Base-by-base conservation (phyloP, 805 yeast genomes). In the Clavispora carvajalis region DNA sequence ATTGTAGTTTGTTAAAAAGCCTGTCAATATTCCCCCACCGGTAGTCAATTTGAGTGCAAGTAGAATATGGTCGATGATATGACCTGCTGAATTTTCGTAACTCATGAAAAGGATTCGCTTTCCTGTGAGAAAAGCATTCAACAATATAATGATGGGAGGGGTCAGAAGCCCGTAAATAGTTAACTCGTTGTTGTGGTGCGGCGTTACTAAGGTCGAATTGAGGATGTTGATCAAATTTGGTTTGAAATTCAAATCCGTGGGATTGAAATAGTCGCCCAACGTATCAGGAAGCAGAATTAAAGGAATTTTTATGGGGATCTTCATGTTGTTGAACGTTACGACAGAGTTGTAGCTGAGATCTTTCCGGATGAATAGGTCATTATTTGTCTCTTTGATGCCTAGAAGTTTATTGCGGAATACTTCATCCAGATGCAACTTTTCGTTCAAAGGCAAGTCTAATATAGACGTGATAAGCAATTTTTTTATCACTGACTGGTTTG, bases 111-210 rank as follows among this genome's bases (percentile, higher is more conserved):
- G 40, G 54, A 71, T 49, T 60, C 55, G 46, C 58, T 65, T 54
- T 43, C 74, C 65, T 34, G 73, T 54, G 48, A 69, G 51, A 44
- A 67, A 41, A 37, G 72, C 59, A 56, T 65, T 58, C 43, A 64
- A 57, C 43, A 65, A 40, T 33, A 69, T 44, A 51, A 61, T 55
- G 34, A 62, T 47, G 43, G 71, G 73, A 1, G 81, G 82, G 0
- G 83, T 77, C 28, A 65, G 67, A 13, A 69, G 53, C 0, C 82
- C 82, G 54, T 74, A 75, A 10, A 73, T 69, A 2, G 79, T 72
- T 37, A 77, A 57, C 37, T 77, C 79, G 33, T 73, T 68, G 46
- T 71, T 67, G 39, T 64, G 58, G 33, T 44, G 65, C 40, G 38
- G 60, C 29, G 60, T 57, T 19, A 49, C 62, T 33, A 76, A 49